Evolutionary conservation across 2,329 filamentous ascomycete species (phyloP).

Genomic region (Calonectria hawksworthii): DNA sequence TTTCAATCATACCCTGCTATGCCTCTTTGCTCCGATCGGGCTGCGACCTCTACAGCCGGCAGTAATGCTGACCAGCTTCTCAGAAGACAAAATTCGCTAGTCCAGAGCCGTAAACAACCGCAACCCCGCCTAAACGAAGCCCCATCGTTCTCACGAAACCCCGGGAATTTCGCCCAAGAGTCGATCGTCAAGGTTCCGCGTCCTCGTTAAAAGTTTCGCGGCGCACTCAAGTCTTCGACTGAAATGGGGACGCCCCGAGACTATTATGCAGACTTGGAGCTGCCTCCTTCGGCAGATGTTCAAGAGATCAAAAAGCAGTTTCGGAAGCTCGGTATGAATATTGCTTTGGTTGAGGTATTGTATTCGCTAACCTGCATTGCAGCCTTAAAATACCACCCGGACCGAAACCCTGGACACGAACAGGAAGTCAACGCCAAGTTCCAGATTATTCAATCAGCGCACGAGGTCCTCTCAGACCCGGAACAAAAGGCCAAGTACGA

Average conservation of each 20-base stretch:
- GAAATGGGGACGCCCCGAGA: constrained; percentile 69
- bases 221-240: constrained; percentile 27
- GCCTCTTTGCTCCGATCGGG: neutral
- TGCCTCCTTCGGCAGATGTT: constrained; percentile 75
- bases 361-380: constrained; percentile 41
- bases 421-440: constrained; percentile 85
- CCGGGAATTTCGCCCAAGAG: neutral
- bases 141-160: neutral
- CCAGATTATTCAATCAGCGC: constrained; percentile 86
- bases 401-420: constrained; percentile 88
- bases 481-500: constrained; percentile 68
- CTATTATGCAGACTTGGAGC: constrained; percentile 88
- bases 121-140: neutral
- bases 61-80: constrained; percentile 29
- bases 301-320: constrained; percentile 90
- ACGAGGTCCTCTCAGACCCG: constrained; percentile 77
- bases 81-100: neutral
- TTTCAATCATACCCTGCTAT: neutral
- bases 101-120: neutral
- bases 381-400: constrained; percentile 90
- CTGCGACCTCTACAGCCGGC: neutral
- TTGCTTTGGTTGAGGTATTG: neutral
- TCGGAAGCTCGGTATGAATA: constrained; percentile 78
- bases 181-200: constrained; percentile 2
- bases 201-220: constrained; percentile 14